A percentile compares a stretch with the other conserved stretches of the same genome.
Conservation (phyloP, 805 yeast species). For the Cyberlindnera maritima region DNA sequence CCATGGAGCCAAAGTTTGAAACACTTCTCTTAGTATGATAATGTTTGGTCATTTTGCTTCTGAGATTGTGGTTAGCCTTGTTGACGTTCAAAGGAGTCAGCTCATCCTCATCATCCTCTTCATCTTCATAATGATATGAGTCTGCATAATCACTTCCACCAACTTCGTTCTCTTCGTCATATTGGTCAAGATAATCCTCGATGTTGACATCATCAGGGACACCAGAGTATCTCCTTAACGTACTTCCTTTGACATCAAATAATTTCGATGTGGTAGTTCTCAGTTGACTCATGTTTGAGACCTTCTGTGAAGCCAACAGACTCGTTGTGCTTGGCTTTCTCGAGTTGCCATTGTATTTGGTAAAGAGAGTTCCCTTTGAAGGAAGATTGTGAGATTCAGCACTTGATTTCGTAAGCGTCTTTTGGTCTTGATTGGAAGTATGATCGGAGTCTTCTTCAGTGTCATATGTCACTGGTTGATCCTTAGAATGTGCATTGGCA, state of each 20-base stretch:
- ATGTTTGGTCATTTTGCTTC: slow-evolving; percentile 19
- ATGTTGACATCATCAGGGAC: slow-evolving; percentile 56
- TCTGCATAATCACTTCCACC: slow-evolving; percentile 32
- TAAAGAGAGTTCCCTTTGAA: slow-evolving; percentile 10
- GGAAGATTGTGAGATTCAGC: slow-evolving; percentile 2
- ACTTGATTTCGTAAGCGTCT: slow-evolving; percentile 11
- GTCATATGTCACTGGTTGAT: slow-evolving; percentile 9
- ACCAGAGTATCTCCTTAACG: slow-evolving; percentile 70
- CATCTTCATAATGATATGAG: slow-evolving; percentile 28
- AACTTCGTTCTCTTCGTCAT: slow-evolving; percentile 38
- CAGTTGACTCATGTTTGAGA: slow-evolving; percentile 32
- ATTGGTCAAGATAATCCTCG: slow-evolving; percentile 42
- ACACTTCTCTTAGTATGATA: slow-evolving; percentile 29
- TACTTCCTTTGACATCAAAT: slow-evolving; percentile 71
- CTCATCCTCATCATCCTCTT: slow-evolving; percentile 27
- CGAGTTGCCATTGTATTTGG: slow-evolving; percentile 22
- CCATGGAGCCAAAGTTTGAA: slow-evolving; percentile 20
- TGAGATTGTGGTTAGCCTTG: slow-evolving; percentile 22
- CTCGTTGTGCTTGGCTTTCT: slow-evolving; percentile 21
- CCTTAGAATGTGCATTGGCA: slow-evolving; percentile 12
- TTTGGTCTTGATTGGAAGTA: slow-evolving; percentile 8
- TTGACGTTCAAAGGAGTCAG: slow-evolving; percentile 26
- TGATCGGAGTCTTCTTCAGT: slow-evolving; percentile 19
- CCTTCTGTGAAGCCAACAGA: slow-evolving; percentile 4
- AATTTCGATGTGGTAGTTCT: slow-evolving; percentile 70